A percentile compares a stretch with the other conserved stretches of the same genome.
Conservation (phyloP, 2,329 filamentous ascomycete species). For the Exophiala sideris region DNA sequence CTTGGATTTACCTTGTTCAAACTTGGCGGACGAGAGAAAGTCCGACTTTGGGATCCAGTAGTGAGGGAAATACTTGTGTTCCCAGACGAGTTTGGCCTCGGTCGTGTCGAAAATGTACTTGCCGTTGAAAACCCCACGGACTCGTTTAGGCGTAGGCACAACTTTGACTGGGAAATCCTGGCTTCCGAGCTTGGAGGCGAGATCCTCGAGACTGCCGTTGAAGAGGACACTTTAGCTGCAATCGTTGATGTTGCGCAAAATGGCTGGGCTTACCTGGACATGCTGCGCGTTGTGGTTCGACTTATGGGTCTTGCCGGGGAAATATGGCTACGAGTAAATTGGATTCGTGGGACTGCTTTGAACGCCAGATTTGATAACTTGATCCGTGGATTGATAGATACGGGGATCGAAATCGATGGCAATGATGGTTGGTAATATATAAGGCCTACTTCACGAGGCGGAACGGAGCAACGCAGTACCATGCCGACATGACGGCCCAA, state of each 20-base stretch:
- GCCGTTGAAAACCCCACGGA: conserved; percentile 26
- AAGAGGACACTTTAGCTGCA: not conserved
- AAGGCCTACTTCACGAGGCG: too few relatives aligned
- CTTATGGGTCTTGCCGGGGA: not conserved
- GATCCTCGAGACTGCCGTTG: conserved; percentile 19
- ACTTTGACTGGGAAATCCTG: conserved; percentile 22
- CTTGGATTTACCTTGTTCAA: conserved; percentile 25
- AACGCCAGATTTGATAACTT: conserved; percentile 7
- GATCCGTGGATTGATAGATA: too few relatives aligned
- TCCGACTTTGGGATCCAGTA: conserved; percentile 25
- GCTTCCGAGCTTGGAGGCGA: conserved; percentile 25
- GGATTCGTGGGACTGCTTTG: conserved; percentile 7
- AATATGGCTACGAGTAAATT: conserved; percentile 5
- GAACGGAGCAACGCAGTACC: too few relatives aligned
- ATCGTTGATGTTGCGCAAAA: not conserved
- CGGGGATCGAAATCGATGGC: too few relatives aligned
- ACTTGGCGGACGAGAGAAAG: conserved; percentile 22
- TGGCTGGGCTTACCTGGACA: conserved; percentile 12
- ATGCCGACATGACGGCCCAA: too few relatives aligned
- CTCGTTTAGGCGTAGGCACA: conserved; percentile 23
- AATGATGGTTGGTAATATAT: too few relatives aligned
- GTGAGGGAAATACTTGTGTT: conserved; percentile 26
- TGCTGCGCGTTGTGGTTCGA: conserved; percentile 1
- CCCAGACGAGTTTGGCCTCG: conserved; percentile 27
- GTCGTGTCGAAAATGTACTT: conserved; percentile 29